Evolutionary conservation across 2,329 filamentous ascomycete species (phyloP), one percentile per base, ranked within the genome.

Genomic region (Dactylellina drechsleri): DNA sequence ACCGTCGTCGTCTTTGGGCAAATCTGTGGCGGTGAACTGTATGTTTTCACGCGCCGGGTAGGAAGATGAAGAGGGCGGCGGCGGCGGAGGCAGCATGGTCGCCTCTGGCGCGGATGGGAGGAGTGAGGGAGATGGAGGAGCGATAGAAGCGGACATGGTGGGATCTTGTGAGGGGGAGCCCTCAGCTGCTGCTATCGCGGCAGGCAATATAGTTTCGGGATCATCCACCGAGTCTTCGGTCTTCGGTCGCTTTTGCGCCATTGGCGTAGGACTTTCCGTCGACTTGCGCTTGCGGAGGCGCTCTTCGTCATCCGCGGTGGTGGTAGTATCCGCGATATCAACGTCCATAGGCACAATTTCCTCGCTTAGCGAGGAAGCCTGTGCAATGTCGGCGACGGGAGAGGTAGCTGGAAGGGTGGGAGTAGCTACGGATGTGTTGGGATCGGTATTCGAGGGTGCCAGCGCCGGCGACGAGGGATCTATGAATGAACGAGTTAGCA

Each of bases 1-100:
- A 26, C 65, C 65, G 26, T 70, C 65, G 20, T 76, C 66, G 26
- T 70, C 72, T 26, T 65, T 65, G 13, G 72, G 72, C 23, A 74
- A 56, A 20, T 74, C 70, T 0, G 62, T 64, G 3, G 70, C 70
- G 16, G 56, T 67, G 50, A 74, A 74, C 28, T 74, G 70, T 4
- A 74, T 31, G 13, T 74, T 74, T 16, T 74, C 68, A 4, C 68
- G 45, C n/a, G 45, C 15, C 12, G 26, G 47, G 16, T 45, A 45
- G 20, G 16, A 41, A 12, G 31, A n/a, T 12, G 56, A 41, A 6
- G 40, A 36, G 10, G 18, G n/a, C 5, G 59, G 26, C 4, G 26
- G 16, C 2, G 66, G 49, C 10, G 66, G 36, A 7, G 58, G 49
- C 52, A 41, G n/a, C 31, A 70, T 56, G 26, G n/a, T 36, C 6